Evolutionary conservation across 1,284 basidiomycete species (phyloP), one percentile per base, ranked within the genome.

Genomic region (Volvariella surrecta): DNA sequence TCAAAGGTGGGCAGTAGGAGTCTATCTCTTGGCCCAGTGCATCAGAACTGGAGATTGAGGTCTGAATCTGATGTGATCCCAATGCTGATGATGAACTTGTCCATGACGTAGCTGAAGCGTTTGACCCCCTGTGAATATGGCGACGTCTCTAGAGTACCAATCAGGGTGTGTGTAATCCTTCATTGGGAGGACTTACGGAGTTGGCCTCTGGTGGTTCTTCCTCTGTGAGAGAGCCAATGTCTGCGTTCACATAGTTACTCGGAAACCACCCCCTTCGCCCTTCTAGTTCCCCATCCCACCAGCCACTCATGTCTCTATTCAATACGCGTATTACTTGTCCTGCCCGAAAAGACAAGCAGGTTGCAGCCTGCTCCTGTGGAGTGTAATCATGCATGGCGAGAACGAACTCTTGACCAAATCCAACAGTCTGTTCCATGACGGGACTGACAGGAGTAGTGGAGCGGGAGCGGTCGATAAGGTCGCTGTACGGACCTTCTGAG

Each of bases 261-360:
- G 95, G 95, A 62, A 98, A 98, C 95, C 95, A 99, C n/a, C 96
- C 96, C 53, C 92, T 69, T 44, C 81, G 66, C 3, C 78, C 82
- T 41, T 86, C 84, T 16, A 96, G 64, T 63, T 98, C 92, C 8
- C 96, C 95, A 58, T 99, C 94, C 95, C 95, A 98, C 96, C 96
- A 99, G 0, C 95, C 96, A 48, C 86, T 90, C 0, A 73, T 51
- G 62, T 98, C 93, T 50, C 82, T 76, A 56, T 89, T 90, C 45
- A 90, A 71, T 20, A 98, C 91, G 48, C 82, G 82, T 48, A 99
- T 93, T 42, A 95, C 74, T 58, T 98, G 88, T 1, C 95, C 94
- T 0, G 87, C 82, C 21, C 76, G 75, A 66, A 99, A 97, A 21
- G 83, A 74, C 35, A 99, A 76, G 63, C 92, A 95, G 15, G 89